Base-by-base conservation (phyloP, 805 yeast species). In the Kodamaea leandrae region DNA sequence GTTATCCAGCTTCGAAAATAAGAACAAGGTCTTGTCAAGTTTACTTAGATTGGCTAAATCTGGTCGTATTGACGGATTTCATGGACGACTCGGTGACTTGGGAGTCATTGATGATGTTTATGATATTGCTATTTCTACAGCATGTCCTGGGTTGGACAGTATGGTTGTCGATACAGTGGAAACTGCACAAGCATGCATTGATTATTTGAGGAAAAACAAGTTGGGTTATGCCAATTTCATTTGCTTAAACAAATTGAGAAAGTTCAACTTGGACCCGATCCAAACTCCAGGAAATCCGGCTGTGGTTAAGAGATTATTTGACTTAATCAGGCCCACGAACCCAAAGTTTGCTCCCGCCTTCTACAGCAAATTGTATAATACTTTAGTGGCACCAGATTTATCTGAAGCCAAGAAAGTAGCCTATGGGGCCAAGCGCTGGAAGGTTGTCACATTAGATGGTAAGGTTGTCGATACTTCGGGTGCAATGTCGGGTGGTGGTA, bases 401-500 rank as follows among this genome's bases (percentile, higher is more conserved):
- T 74, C 73, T 23, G 88, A 85, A 53, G 99, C 99, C 1, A 84
- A 87, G 48, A 66, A 74, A 29, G 93, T 91, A 21, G 98, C 99
- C 0, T 91, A 83, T 65, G 93, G 95, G 1, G 62, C 72, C 3
- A 79, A 71, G 50, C 71, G 98, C 52, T 86, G 78, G 74, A 76
- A 95, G 52, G 98, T 91, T 17, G 98, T 95, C 0, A 89, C 98
- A 0, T 60, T 89, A 6, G 95, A 86, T 59, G 99, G 99, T 17
- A 84, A 88, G 52, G 68, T 93, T 16, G 91, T 93, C 42, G 97
- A 90, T 53, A 80, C 83, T 12, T 85, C 96, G 2, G 99, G 99
- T 61, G 86, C 97, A 1, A 82, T 95, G 82, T 80, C 95, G 35
- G 99, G 99, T 53, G 99, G 99, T 64, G 99, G 98, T 39, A 76